These are phyloP conservation scores for Hypoxylon sp. DNA, from an alignment of 2,329 filamentous ascomycete genomes.

Conservation along the genomic window DNA sequence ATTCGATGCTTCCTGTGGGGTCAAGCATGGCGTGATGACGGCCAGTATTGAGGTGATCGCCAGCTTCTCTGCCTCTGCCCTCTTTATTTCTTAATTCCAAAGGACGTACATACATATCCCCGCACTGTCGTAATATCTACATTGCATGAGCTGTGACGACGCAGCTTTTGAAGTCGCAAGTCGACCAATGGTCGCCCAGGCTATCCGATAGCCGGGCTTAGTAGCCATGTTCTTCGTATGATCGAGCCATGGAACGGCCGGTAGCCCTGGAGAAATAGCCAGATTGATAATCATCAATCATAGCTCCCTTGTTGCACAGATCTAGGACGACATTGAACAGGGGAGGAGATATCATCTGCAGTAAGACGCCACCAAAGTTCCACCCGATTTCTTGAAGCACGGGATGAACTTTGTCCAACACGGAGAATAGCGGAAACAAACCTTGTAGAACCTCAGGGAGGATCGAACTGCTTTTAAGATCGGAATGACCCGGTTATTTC, in stretches of 20 bases:
- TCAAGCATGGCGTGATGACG: conserved; percentile 42
- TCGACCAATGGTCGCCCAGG: conserved; percentile 6
- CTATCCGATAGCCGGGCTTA: conserved; percentile 6
- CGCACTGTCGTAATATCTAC: conserved; percentile 26
- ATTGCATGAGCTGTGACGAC: conserved; percentile 15
- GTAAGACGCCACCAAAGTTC: conserved; percentile 22
- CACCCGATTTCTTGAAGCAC: not conserved
- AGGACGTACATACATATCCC: conserved; percentile 6
- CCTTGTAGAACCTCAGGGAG: conserved; percentile 26
- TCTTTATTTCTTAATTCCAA: conserved; percentile 16
- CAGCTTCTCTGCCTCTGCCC: conserved; percentile 27
- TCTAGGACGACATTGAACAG: conserved; percentile 33
- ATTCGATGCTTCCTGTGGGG: conserved; percentile 37
- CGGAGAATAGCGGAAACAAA: conserved; percentile 17
- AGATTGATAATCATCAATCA: conserved; percentile 23
- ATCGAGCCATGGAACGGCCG: not conserved
- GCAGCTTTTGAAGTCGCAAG: not conserved
- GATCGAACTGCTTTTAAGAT: conserved; percentile 22
- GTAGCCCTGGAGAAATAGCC: not conserved
- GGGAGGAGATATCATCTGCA: conserved; percentile 16
- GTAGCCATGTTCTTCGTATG: conserved; percentile 10
- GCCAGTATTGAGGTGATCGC: conserved; percentile 39
- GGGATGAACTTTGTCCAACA: conserved; percentile 25
- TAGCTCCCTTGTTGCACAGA: conserved; percentile 12
- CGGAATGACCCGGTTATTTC: conserved; percentile 12